Evolutionary conservation across 129 eudicot genomes (phyloP).

Genomic region (Flaveria ramosissima): DNA sequence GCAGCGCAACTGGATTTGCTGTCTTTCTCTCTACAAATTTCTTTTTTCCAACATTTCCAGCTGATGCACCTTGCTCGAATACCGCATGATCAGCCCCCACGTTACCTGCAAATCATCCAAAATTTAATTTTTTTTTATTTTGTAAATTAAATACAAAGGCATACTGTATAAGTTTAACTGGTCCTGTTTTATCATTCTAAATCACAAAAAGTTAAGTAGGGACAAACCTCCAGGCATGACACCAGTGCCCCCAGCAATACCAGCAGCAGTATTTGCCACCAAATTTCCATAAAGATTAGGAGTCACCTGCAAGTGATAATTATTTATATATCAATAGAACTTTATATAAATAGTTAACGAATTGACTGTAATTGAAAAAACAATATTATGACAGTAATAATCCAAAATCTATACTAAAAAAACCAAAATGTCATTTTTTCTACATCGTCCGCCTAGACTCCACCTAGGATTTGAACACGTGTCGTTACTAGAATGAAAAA

Average conservation of each 20-base stretch:
- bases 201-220: neutral
- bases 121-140: neutral
- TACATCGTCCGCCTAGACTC: too few species aligned
- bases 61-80: slow-evolving; percentile 98
- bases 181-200: neutral
- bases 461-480: too few species aligned
- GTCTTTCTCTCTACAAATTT: slow-evolving; percentile 62
- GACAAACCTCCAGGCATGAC: slow-evolving; percentile 96
- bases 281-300: slow-evolving; percentile 91
- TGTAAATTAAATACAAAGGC: neutral
- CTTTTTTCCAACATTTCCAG: slow-evolving; percentile 87
- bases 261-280: slow-evolving; percentile 97
- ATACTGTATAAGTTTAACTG: neutral
- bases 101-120: slow-evolving; percentile 52
- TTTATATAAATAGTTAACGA: neutral
- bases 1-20: slow-evolving; percentile 93
- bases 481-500: too few species aligned
- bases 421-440: too few species aligned
- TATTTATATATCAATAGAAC: neutral
- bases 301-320: slow-evolving; percentile 63
- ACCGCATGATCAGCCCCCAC: slow-evolving; percentile 94
- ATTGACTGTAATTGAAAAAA: neutral
- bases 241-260: slow-evolving; percentile 98
- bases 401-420: neutral
- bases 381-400: neutral